Conservation (phyloP, 1,284 basidiomycete species). For the Testicularia cyperi region DNA sequence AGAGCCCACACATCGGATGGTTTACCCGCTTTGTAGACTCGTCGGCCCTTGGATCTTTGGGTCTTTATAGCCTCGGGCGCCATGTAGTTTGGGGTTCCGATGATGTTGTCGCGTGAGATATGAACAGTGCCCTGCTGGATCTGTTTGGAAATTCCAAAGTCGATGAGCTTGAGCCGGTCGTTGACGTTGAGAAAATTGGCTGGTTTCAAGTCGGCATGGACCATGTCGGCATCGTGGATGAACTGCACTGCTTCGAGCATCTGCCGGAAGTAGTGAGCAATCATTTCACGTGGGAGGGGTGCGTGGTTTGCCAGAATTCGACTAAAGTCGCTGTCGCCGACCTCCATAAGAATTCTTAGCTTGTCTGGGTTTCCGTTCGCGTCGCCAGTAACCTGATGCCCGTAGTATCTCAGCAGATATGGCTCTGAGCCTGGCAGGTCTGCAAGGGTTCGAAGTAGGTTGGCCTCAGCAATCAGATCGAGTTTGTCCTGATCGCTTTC, state of each 20-base stretch:
- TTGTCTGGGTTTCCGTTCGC: constrained; percentile 27
- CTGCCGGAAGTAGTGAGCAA: constrained; percentile 53
- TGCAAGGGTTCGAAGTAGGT: constrained; percentile 49
- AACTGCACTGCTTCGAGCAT: constrained; percentile 60
- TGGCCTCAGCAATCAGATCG: constrained; percentile 57
- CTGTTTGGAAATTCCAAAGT: constrained; percentile 94
- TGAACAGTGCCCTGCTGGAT: constrained; percentile 62
- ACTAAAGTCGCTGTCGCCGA: constrained; percentile 57
- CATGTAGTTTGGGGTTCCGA: constrained; percentile 61
- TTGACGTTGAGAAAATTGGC: constrained; percentile 76
- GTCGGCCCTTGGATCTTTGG: constrained; percentile 52
- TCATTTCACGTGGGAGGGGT: constrained; percentile 37
- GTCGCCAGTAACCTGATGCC: constrained; percentile 49
- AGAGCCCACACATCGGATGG: constrained; percentile 87
- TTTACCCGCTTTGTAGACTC: constrained; percentile 60
- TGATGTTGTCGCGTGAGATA: constrained; percentile 57
- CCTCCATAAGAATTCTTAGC: constrained; percentile 57
- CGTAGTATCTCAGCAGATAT: constrained; percentile 57
- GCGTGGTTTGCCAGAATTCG: constrained; percentile 40
- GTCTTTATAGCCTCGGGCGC: constrained; percentile 59
- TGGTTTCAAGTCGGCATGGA: constrained; percentile 59
- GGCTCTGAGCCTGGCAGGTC: constrained; percentile 46
- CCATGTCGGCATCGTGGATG: constrained; percentile 55
- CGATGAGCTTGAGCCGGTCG: constrained; percentile 85
- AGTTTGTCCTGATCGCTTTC: constrained; percentile 52